Evolutionary conservation across 371 early-diverging fungal species (phyloP), one percentile per base, ranked within the genome.

Genomic region (Dinochytrium kinnereticum): DNA sequence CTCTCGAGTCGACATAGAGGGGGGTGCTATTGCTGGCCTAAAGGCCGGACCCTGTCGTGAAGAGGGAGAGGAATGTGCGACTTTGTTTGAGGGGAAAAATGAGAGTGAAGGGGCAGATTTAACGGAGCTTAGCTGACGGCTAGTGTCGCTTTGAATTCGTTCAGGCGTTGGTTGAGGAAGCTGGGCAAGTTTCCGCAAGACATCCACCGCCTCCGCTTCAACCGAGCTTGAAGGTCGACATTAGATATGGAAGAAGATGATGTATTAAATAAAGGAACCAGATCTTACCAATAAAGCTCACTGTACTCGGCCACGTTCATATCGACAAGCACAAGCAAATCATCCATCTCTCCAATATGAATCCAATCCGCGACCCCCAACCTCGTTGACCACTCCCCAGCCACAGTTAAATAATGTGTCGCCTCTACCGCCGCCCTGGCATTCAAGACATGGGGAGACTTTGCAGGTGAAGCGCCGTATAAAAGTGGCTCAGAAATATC

Each of bases 231-330:
- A n/a, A n/a, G n/a, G n/a, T n/a, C n/a, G n/a, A n/a, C n/a, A n/a
- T n/a, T n/a, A n/a, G n/a, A n/a, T n/a, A n/a, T n/a, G n/a, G n/a
- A n/a, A n/a, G n/a, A n/a, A n/a, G n/a, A n/a, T n/a, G n/a, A n/a
- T n/a, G n/a, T n/a, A n/a, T n/a, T n/a, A n/a, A n/a, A n/a, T n/a
- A n/a, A n/a, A n/a, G n/a, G n/a, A n/a, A n/a, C n/a, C n/a, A n/a
- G n/a, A n/a, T n/a, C n/a, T 7, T 15, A 31, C 36, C 61, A 34
- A 26, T 13, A 61, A 3, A 61, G n/a, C 13, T 34, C 36, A 31
- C 36, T 36, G 34, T 61, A 61, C 61, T 61, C 61, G 5, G 61
- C 61, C 30, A 34, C 34, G 24, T 61, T 61, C 17, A 55, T 15
- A 10, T 55, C 57, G 17, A 15, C 57, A 10, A 33, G 34, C 34